These are phyloP conservation scores for Chalara sp. DNA, from an alignment of 2,329 filamentous ascomycete species.

Conservation along the genomic window DNA sequence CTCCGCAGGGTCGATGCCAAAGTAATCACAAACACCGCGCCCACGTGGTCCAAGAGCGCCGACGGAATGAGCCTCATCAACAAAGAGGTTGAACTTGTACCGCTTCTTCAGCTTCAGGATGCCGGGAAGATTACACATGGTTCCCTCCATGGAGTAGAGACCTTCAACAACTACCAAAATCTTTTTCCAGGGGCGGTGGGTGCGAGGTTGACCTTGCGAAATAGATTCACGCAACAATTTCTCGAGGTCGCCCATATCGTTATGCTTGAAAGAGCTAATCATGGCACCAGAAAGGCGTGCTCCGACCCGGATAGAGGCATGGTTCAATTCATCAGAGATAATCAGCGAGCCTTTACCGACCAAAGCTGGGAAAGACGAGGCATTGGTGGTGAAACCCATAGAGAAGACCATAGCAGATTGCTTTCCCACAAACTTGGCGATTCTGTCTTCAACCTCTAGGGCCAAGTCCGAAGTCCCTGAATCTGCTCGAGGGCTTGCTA, in stretches of 20 bases:
- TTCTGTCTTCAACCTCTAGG: conserved; percentile 79
- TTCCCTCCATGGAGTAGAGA: conserved; percentile 98
- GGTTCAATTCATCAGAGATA: conserved; percentile 95
- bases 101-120: conserved; percentile 81
- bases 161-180: conserved; percentile 94
- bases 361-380: conserved; percentile 84
- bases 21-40: conserved; percentile 95
- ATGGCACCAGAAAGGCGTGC: conserved; percentile 90
- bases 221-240: conserved; percentile 83
- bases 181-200: conserved; percentile 99
- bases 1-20: conserved; percentile 78
- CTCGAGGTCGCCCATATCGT: conserved; percentile 87
- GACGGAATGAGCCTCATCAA: conserved; percentile 95
- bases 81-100: conserved; percentile 95
- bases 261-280: conserved; percentile 96
- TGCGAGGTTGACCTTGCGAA: conserved; percentile 92
- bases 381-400: conserved; percentile 97
- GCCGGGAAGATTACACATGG: conserved; percentile 95
- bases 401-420: conserved; percentile 94
- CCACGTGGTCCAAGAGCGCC: conserved; percentile 85
- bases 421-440: conserved; percentile 91
- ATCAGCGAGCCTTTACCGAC: conserved; percentile 90
- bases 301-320: conserved; percentile 93
- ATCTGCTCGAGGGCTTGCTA: conserved; percentile 76
- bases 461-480: conserved; percentile 82